phyloP scores from a whole-genome alignment of 2,329 filamentous ascomycete genomes.

The Fusarium subtropicale region DNA sequence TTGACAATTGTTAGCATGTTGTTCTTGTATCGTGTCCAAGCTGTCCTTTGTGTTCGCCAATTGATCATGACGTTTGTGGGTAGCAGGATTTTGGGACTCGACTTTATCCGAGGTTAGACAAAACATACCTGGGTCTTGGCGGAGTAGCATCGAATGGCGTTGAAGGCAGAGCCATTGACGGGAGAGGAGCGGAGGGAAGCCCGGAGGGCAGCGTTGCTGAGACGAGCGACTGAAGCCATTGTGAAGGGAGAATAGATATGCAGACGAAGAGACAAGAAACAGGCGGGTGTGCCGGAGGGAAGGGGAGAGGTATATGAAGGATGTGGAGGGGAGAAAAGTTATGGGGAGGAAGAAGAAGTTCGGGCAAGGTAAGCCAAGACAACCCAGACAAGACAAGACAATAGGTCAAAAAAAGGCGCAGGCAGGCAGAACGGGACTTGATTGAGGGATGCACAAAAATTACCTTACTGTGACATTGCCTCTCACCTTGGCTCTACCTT shows the following conservation, averaged over 20 bases:
- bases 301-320: slow-evolving; percentile 48
- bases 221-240: slow-evolving; percentile 87
- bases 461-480: slow-evolving; percentile 34
- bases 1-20: slow-evolving; percentile 14
- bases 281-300: slow-evolving; percentile 51
- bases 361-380: slow-evolving; percentile 40
- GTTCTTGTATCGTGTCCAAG: neutral
- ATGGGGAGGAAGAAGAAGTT: slow-evolving; percentile 52
- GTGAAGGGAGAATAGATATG: slow-evolving; percentile 50
- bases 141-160: slow-evolving; percentile 89
- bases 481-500: slow-evolving; percentile 34
- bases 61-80: slow-evolving; percentile 17
- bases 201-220: slow-evolving; percentile 85
- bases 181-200: slow-evolving; percentile 76
- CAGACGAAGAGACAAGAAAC: slow-evolving; percentile 48
- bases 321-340: slow-evolving; percentile 49
- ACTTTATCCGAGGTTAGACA: slow-evolving; percentile 44
- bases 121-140: slow-evolving; percentile 88
- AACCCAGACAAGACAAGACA: neutral
- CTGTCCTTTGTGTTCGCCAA: neutral
- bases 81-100: slow-evolving; percentile 14
- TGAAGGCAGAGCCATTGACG: slow-evolving; percentile 80
- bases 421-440: slow-evolving; percentile 5
- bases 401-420: slow-evolving; percentile 43
- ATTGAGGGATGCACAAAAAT: slow-evolving; percentile 23